Base-by-base conservation (phyloP, 2,329 filamentous ascomycete species). In the Penicillium sclerotiorum region DNA sequence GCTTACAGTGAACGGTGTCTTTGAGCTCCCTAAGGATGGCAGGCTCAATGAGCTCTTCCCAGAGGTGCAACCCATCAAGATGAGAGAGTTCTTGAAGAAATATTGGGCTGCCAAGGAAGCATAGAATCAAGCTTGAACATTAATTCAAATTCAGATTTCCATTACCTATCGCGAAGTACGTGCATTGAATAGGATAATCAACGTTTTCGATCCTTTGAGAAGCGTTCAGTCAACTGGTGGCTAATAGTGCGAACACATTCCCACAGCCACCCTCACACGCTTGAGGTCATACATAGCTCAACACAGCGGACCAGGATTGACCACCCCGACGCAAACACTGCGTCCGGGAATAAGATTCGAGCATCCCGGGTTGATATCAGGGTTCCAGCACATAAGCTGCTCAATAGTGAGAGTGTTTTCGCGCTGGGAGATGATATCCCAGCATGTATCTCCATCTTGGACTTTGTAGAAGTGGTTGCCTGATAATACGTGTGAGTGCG, bases 1-100 rank as follows among this genome's bases (percentile, higher is more conserved):
- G 15, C 54, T 69, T 17, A 62, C 57, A 12, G 55, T 69, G n/a
- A 58, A 56, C 11, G 57, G 60, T 7, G 63, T 63, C 2, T 69
- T 69, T 33, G 43, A 64, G 18, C 37, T 68, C 11, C 65, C 65
- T 0, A 53, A 39, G 32, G 52, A 58, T 7, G 49, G 57, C 39
- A 57, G 64, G 4, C 37, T 66, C 23, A 66, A 59, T 30, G 17
- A 23, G 2, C 48, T 15, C 2, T 63, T 67, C 36, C 61, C 60
- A 0, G 64, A 60, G 8, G 47, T 67, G 7, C 45, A 53, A 30
- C 52, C 65, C 13, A 37, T 59, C 5, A 60, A 52, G 13, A 47
- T 68, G 27, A 64, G 46, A 32, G 46, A 65, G 4, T 58, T 69
- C 3, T 30, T 68, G 17, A 43, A 53, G 7, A 53, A 52, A 12